Evolutionary conservation across 2,329 filamentous ascomycete genomes (phyloP).

Genomic region (Aspergillus aculeatinus): DNA sequence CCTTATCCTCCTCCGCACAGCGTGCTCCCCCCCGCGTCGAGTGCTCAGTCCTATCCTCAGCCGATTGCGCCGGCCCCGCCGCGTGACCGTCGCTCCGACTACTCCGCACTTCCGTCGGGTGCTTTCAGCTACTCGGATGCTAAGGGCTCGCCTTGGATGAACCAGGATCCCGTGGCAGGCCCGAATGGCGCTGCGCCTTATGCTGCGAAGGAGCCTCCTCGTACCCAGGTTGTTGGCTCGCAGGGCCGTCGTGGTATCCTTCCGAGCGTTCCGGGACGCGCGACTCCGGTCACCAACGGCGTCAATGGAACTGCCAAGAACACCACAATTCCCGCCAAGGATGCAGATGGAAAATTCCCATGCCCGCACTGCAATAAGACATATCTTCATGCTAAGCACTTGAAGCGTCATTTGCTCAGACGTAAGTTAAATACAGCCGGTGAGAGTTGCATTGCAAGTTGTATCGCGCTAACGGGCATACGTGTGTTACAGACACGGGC

Average conservation of each 20-base stretch:
- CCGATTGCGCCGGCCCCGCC: slow-evolving; percentile 71
- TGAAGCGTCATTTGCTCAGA: slow-evolving; percentile 92
- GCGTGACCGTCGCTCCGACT: slow-evolving; percentile 49
- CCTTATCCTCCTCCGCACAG: slow-evolving; percentile 41
- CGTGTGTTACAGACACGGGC: slow-evolving; percentile 72
- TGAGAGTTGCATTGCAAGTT: neutral
- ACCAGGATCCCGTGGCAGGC: slow-evolving; percentile 39
- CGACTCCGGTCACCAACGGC: slow-evolving; percentile 66
- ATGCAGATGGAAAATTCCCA: slow-evolving; percentile 96
- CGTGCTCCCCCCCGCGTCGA: slow-evolving; percentile 67
- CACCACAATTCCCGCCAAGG: slow-evolving; percentile 85
- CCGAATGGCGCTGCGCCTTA: slow-evolving; percentile 40
- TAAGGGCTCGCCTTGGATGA: slow-evolving; percentile 54
- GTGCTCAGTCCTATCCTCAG: slow-evolving; percentile 69
- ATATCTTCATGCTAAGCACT: slow-evolving; percentile 93
- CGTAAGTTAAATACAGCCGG: slow-evolving; percentile 65
- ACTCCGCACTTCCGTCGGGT: slow-evolving; percentile 70
- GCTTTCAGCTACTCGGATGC: slow-evolving; percentile 60
- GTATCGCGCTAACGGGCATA: slow-evolving; percentile 12
- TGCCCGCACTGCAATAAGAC: slow-evolving; percentile 98
- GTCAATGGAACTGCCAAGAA: slow-evolving; percentile 69
- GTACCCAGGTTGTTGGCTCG: slow-evolving; percentile 88
- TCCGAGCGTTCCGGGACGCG: slow-evolving; percentile 83
- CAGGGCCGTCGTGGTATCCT: slow-evolving; percentile 90
- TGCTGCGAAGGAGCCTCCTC: slow-evolving; percentile 44